Evolutionary conservation across 768 basidiomycete species (phyloP).

Genomic region (Cubamyces lactineus): DNA sequence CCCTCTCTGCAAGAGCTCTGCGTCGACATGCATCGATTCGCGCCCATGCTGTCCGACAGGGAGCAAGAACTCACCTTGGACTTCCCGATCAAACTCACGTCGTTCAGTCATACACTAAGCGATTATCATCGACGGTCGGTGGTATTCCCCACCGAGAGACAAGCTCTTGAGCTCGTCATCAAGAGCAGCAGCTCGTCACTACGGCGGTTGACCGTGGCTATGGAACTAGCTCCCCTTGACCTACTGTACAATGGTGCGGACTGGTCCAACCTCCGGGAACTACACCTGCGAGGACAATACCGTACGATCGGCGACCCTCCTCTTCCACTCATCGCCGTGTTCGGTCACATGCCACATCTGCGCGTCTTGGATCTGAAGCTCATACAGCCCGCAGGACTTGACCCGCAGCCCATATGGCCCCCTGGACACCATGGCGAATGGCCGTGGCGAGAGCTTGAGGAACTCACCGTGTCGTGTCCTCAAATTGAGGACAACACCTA

Average conservation of each 20-base stretch:
- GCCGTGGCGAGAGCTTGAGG: conserved; percentile 1
- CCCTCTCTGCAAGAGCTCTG: too few relatives aligned
- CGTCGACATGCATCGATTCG: too few relatives aligned
- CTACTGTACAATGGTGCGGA: neutral
- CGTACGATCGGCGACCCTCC: neutral
- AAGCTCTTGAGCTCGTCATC: neutral
- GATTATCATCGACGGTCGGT: neutral
- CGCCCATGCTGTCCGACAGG: too few relatives aligned
- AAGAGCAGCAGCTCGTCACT: neutral
- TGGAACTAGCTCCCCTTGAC: neutral
- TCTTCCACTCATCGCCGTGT: neutral
- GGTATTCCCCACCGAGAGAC: neutral
- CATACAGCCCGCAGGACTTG: neutral
- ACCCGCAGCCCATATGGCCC: neutral
- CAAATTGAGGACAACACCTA: neutral
- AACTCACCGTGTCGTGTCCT: neutral
- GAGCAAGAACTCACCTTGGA: too few relatives aligned
- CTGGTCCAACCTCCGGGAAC: neutral
- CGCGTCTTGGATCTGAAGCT: neutral
- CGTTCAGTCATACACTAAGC: neutral
- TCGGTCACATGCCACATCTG: neutral
- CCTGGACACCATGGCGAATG: neutral
- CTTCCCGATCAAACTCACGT: neutral
- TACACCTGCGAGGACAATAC: neutral
- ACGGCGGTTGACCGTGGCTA: neutral